phyloP scores from a whole-genome alignment of 1,284 basidiomycete genomes.

The Porodaedalea pini region DNA sequence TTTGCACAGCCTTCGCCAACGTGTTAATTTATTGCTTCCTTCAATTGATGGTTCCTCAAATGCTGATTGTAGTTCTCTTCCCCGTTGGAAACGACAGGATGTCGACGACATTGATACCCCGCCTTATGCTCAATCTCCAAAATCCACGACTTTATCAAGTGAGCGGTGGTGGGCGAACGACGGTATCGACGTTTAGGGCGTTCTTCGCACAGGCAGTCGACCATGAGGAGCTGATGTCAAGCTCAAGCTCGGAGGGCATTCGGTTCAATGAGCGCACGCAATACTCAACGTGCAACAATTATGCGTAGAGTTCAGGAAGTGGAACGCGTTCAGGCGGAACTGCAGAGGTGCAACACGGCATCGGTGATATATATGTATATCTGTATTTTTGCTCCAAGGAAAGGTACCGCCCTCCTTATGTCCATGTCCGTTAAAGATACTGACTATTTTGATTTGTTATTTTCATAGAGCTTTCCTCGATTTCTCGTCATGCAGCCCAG shows the following conservation, averaged over 20 bases:
- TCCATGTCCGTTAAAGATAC: too few relatives aligned
- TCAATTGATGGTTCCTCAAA: background rate
- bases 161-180: background rate
- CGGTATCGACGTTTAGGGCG: background rate
- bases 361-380: too few relatives aligned
- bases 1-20: background rate
- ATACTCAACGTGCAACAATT: background rate
- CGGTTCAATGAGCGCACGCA: background rate
- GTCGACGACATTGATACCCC: slow-evolving; percentile 15
- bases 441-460: too few relatives aligned
- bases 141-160: slow-evolving; percentile 7
- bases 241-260: background rate
- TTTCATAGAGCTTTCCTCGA: too few relatives aligned
- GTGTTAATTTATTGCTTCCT: background rate
- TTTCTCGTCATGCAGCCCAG: too few relatives aligned
- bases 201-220: background rate
- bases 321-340: background rate
- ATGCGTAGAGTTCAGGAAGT: background rate
- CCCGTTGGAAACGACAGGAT: too few relatives aligned
- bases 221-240: background rate
- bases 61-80: background rate
- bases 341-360: too few relatives aligned
- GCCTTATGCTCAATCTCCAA: slow-evolving; percentile 19
- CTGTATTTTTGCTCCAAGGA: too few relatives aligned
- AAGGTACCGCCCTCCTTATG: too few relatives aligned